phyloP scores from a whole-genome alignment of 1,284 basidiomycete genomes.

The Sanghuangporus sanghuang region DNA sequence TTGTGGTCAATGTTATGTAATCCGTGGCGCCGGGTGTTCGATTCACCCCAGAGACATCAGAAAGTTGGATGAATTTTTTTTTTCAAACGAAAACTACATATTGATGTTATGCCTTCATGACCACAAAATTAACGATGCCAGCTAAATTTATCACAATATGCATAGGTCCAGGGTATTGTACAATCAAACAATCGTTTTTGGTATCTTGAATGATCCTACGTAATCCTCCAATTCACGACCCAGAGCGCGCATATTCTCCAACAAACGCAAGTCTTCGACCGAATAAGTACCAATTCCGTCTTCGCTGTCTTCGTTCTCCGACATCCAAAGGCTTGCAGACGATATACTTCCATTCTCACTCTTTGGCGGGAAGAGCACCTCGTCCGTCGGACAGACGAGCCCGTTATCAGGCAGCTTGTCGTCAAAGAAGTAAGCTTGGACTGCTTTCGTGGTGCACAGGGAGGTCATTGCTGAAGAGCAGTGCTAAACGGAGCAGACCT shows the following conservation, averaged over 20 bases:
- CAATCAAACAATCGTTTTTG: background rate
- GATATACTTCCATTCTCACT: background rate
- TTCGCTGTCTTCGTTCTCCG: background rate
- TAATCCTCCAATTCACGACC: constrained; percentile 21
- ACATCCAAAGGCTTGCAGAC: background rate
- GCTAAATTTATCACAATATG: too few species aligned
- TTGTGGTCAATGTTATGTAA: too few species aligned
- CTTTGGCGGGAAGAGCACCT: constrained; percentile 21
- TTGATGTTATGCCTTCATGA: background rate
- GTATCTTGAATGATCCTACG: constrained; percentile 5
- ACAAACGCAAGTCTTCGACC: constrained; percentile 19
- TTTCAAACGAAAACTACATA: background rate
- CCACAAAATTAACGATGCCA: too few species aligned
- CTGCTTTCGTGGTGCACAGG: constrained; percentile 21
- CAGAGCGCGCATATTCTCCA: constrained; percentile 19
- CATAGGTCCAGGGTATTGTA: too few species aligned
- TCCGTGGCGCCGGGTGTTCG: constrained; percentile 17
- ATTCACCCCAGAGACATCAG: constrained; percentile 15
- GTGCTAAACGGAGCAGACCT: constrained; percentile 16
- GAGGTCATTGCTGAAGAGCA: constrained; percentile 23
- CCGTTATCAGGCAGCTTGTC: constrained; percentile 22
- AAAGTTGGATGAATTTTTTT: background rate
- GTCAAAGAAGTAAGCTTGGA: constrained; percentile 22
- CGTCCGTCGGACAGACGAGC: constrained; percentile 21
- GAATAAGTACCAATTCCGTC: background rate